phyloP scores from a whole-genome alignment of 176 grass and related monocot genomes.

The Carex pumila region DNA sequence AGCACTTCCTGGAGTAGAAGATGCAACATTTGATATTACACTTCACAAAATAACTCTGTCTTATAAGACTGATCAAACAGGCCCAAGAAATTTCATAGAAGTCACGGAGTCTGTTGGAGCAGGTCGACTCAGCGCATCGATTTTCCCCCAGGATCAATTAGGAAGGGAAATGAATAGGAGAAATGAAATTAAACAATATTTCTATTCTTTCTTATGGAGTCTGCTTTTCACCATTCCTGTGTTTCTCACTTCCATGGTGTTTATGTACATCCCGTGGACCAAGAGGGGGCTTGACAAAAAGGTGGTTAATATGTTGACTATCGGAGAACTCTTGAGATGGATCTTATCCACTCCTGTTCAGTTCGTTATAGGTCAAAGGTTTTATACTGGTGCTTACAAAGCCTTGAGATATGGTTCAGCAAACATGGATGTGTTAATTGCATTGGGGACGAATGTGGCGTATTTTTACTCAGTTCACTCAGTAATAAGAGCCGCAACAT shows the following conservation, averaged over 20 bases:
- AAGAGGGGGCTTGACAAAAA: conserved; percentile 59
- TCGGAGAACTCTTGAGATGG: conserved; percentile 76
- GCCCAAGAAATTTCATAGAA: conserved; percentile 75
- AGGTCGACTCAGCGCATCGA: conserved; percentile 48
- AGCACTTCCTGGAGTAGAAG: conserved; percentile 69
- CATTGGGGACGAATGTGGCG: conserved; percentile 77
- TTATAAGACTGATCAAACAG: conserved; percentile 82
- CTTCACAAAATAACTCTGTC: conserved; percentile 72
- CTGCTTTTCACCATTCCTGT: conserved; percentile 81
- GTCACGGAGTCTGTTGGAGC: conserved; percentile 60
- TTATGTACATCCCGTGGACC: conserved; percentile 81
- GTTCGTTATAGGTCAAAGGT: conserved; percentile 79
- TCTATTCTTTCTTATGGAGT: conserved; percentile 72
- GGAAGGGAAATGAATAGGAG: conserved; percentile 57
- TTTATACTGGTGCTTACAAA: conserved; percentile 84
- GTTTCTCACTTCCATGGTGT: conserved; percentile 94
- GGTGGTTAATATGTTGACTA: conserved; percentile 71
- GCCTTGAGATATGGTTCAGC: conserved; percentile 63
- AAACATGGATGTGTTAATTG: conserved; percentile 98
- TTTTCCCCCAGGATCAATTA: conserved; percentile 66
- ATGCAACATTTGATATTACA: conserved; percentile 39
- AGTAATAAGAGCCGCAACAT: conserved; percentile 61
- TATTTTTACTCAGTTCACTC: conserved; percentile 95
- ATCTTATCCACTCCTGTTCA: conserved; percentile 89
- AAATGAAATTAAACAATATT: conserved; percentile 76